A percentile compares a stretch with the other conserved stretches of the same genome.
phyloP scores from a whole-genome alignment of 2,329 filamentous ascomycete genomes.

The Colletotrichum lupini region DNA sequence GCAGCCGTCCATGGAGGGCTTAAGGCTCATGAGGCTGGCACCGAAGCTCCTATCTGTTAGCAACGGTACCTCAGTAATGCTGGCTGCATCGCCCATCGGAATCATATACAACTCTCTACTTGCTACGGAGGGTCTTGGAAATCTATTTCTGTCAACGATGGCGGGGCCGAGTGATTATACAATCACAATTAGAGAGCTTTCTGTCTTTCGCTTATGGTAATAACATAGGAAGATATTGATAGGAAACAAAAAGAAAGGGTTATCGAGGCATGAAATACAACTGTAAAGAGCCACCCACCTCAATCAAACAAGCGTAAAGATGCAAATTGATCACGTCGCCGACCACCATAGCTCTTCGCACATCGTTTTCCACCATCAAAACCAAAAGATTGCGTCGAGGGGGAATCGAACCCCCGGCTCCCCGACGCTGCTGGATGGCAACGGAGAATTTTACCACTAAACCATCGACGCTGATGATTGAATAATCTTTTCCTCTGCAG shows the following conservation, averaged over 20 bases:
- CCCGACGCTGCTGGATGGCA: background rate
- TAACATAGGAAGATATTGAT: background rate
- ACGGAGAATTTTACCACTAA: slow-evolving; percentile 5
- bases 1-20: slow-evolving; percentile 17
- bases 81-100: slow-evolving; percentile 4
- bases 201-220: background rate
- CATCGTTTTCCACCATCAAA: fast-evolving
- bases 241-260: background rate
- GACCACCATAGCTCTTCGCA: too few relatives aligned
- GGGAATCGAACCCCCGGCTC: background rate
- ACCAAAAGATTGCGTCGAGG: background rate
- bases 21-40: slow-evolving; percentile 1
- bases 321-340: too few relatives aligned
- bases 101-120: slow-evolving; percentile 19
- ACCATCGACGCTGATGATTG: background rate
- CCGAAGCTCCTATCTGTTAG: background rate
- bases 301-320: too few relatives aligned
- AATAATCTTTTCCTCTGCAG: fast-evolving
- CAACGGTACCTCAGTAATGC: background rate
- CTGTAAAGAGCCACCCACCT: too few relatives aligned
- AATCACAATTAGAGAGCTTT: background rate
- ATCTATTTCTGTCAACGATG: background rate
- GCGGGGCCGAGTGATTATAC: background rate
- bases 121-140: background rate
- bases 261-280: too few relatives aligned